phyloP scores from a whole-genome alignment of 805 yeast species.

The Wickerhamomyces hampshirensis region DNA sequence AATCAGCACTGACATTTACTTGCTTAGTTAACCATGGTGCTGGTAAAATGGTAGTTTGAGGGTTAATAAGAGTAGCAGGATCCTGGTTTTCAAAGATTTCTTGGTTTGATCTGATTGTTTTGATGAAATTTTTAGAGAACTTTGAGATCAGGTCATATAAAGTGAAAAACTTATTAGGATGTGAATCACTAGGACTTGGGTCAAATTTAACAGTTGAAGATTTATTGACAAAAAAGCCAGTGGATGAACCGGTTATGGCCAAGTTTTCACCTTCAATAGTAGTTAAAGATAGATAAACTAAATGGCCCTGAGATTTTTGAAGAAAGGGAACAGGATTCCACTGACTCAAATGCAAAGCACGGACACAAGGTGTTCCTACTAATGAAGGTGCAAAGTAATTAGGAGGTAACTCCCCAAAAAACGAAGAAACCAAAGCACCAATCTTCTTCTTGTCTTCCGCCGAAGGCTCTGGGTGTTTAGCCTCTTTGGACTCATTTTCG shows the following conservation, averaged over 20 bases:
- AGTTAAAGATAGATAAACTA: constrained; percentile 67
- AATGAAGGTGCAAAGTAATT: constrained; percentile 16
- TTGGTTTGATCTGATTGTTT: constrained; percentile 49
- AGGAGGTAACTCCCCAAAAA: constrained; percentile 18
- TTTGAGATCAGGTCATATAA: constrained; percentile 55
- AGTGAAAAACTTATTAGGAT: constrained; percentile 27
- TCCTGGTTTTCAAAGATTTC: constrained; percentile 37
- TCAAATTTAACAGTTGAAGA: constrained; percentile 67
- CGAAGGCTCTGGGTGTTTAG: constrained; percentile 21
- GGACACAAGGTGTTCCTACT: constrained; percentile 32
- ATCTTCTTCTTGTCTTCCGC: constrained; percentile 20
- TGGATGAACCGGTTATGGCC: constrained; percentile 71
- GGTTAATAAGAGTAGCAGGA: constrained; percentile 54
- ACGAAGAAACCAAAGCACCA: constrained; percentile 15
- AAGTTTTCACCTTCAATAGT: constrained; percentile 78
- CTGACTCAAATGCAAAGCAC: constrained; percentile 64
- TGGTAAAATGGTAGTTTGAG: constrained; percentile 55
- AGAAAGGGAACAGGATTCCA: constrained; percentile 84
- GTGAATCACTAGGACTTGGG: constrained; percentile 41
- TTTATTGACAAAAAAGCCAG: constrained; percentile 78
- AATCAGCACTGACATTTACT: constrained; percentile 21
- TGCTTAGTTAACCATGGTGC: constrained; percentile 66
- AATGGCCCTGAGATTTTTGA: constrained; percentile 66
- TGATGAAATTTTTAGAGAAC: constrained; percentile 60
- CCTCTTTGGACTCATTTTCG: constrained; percentile 11